Evolutionary conservation across 306 rosid species (phyloP), one percentile per base, ranked within the genome.

Genomic region (Nissolia schottii): DNA sequence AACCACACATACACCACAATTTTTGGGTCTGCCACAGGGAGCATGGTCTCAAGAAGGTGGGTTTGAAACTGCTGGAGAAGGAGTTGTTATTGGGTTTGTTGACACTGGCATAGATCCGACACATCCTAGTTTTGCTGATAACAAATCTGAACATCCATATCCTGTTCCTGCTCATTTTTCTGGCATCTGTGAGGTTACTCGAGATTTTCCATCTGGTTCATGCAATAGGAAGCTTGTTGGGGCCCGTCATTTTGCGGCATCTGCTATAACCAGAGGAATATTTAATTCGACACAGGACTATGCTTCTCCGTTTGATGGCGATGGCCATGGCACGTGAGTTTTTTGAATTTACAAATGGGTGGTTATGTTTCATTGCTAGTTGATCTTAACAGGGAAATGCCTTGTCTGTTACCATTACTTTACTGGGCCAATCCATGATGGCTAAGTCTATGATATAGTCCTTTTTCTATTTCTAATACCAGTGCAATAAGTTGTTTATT

Each of bases 291-390:
- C 90, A 69, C 85, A 91, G 81, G 99, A 95, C 85, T 95, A 83
- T 74, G 96, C 99, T 71, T 95, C 99, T 27, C 99, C 99, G 19
- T 89, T 95, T 77, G 97, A 95, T 71, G 99, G 90, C 0, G 97
- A 91, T 82, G 99, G 99, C 83, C 99, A 95, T 77, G 99, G 99
- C 86, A 89, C 99, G 99, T 95, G 87, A 89, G 99, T 80, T 76
- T 62, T 58, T 78, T 19, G 31, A 41, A 19, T 81, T 67, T 63
- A 28, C 62, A 25, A 22, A 63, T 65, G 15, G 14, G 45, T 68
- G 15, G 15, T 49, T 79, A 53, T 58, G 20, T 57, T 11, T 49
- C 6, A 46, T 41, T 58, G 4, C n/a, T 54, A 68, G 35, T 59
- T 41, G 16, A 18, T 59, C 70, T 28, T 35, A 2, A 27, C 22